A percentile compares a stretch with the other conserved stretches of the same genome.
phyloP scores from a whole-genome alignment of 345 rosid species.

The Syzygium grande region DNA sequence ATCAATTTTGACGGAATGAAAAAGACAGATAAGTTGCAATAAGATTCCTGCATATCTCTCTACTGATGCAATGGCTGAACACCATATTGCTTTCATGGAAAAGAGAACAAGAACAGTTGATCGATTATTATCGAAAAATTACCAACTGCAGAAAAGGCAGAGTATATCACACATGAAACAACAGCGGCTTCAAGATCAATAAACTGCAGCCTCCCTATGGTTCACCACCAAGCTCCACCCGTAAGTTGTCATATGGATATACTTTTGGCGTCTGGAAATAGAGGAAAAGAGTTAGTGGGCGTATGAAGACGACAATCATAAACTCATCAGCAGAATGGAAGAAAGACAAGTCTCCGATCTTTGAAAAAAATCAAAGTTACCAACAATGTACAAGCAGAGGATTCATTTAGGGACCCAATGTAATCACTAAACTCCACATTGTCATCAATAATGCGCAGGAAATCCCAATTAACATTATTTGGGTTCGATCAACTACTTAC shows the following conservation, averaged over 20 bases:
- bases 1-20: background rate
- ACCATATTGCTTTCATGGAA: background rate
- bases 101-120: background rate
- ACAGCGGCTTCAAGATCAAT: background rate
- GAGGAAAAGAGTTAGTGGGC: background rate
- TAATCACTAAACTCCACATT: background rate
- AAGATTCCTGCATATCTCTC: background rate
- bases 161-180: background rate
- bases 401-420: background rate
- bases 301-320: background rate
- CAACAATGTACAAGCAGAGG: background rate
- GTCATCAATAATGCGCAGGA: background rate
- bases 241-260: slow-evolving; percentile 88
- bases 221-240: slow-evolving; percentile 96
- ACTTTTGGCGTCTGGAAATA: slow-evolving; percentile 73
- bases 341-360: background rate
- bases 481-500: accelerated
- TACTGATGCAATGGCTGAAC: background rate
- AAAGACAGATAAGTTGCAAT: background rate
- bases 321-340: background rate
- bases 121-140: background rate
- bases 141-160: background rate
- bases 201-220: slow-evolving; percentile 22
- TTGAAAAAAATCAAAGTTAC: background rate
- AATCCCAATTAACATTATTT: background rate